phyloP scores from a whole-genome alignment of 495 filamentous ascomycete genomes.

The Neurospora pannonica region DNA sequence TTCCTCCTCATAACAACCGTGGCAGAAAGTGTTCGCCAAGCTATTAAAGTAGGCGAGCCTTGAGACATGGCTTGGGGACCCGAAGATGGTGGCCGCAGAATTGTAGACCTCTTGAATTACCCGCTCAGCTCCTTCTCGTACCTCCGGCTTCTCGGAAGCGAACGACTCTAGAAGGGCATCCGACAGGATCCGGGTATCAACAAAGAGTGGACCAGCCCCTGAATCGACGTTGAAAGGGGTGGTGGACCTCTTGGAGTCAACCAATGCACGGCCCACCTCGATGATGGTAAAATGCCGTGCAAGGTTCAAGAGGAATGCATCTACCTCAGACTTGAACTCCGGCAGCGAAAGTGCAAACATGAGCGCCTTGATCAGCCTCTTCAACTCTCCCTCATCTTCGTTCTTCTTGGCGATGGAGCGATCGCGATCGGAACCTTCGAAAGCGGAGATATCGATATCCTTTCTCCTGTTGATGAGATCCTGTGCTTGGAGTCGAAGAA shows the following conservation, averaged over 20 bases:
- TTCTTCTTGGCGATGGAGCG: conserved; percentile 80
- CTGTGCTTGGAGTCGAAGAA: conserved; percentile 79
- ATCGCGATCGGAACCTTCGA: conserved; percentile 64
- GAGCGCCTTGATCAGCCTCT: conserved; percentile 78
- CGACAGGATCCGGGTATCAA: conserved; percentile 77
- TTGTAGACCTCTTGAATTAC: conserved; percentile 69
- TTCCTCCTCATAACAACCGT: conserved; percentile 91
- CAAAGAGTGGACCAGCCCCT: conserved; percentile 75
- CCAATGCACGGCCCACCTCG: conserved; percentile 75
- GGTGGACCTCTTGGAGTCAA: conserved; percentile 58
- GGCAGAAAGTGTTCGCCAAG: conserved; percentile 72
- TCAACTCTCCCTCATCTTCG: conserved; percentile 67
- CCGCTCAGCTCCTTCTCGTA: conserved; percentile 76
- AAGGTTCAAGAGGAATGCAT: conserved; percentile 62
- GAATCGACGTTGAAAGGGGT: conserved; percentile 72
- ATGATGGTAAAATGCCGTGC: conserved; percentile 84
- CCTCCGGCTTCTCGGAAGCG: conserved; percentile 65
- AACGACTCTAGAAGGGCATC: conserved; percentile 83
- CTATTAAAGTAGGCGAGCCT: conserved; percentile 74
- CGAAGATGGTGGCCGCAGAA: conserved; percentile 72
- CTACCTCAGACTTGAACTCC: conserved; percentile 66
- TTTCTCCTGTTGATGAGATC: conserved; percentile 66
- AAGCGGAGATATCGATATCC: conserved; percentile 48
- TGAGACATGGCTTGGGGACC: conserved; percentile 55
- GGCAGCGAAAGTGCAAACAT: conserved; percentile 78